Evolutionary conservation across 164 flowering plant species (phyloP), one percentile per base, ranked within the genome.

Genomic region (Dillenia suffruticosa): DNA sequence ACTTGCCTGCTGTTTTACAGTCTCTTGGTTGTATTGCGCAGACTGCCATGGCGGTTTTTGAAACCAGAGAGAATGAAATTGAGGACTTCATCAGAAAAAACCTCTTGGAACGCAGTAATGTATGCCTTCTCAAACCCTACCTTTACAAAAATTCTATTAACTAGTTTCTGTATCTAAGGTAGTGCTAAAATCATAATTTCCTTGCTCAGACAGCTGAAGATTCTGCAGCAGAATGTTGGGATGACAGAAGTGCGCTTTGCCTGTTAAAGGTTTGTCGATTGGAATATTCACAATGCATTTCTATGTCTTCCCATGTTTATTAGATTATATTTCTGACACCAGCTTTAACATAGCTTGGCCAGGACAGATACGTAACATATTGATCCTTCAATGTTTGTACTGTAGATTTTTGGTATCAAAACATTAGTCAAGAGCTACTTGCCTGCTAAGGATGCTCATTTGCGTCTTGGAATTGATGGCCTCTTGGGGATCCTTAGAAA

Each of bases 11-110:
- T 59, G 85, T 94, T 44, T 78, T 94, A 10, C 99, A 94, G 58
- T 94, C 96, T 65, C 78, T 94, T 44, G 99, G 99, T 22, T 94
- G 99, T 70, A 89, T 94, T 65, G 99, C 97, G 6, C 87, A 94
- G 76, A 85, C 84, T 67, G 99, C 99, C 51, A 85, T 87, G 93
- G 83, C 97, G 15, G 88, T 94, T 63, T 94, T 89, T 80, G 99
- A 94, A 77, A 94, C 99, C 58, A 82, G 96, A 68, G 99, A 94
- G 77, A 79, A 62, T 57, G 97, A 94, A 74, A 79, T 94, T 73
- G 76, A 74, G 44, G 89, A 72, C 22, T 94, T 87, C 62, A 85
- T 94, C 62, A 81, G 72, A 68, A 76, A 63, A 72, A 75, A 85
- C 57, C 82, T 94, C 63, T 74, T 94, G 43, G 69, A 77, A 40